A percentile compares a stretch with the other conserved stretches of the same genome.
These are phyloP conservation scores for Pichia nanzhaoensis DNA, from an alignment of 805 yeast genomes.

Conservation along the genomic window DNA sequence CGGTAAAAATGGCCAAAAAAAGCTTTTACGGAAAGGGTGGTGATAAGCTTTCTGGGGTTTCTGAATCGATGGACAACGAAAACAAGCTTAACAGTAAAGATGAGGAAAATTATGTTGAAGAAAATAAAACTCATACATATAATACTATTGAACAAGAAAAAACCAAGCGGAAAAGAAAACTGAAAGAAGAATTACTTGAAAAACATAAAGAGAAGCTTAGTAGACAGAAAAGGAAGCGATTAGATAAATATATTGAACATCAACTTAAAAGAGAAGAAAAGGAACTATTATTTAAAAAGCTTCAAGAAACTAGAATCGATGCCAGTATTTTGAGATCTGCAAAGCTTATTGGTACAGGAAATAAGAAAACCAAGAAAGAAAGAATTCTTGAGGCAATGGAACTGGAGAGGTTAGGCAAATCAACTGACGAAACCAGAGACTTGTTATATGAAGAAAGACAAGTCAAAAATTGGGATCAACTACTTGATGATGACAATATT, in stretches of 20 bases:
- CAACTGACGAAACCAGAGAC: slow-evolving; percentile 51
- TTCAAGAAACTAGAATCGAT: slow-evolving; percentile 63
- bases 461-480: slow-evolving; percentile 54
- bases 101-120: neutral
- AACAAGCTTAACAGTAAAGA: neutral
- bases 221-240: slow-evolving; percentile 62
- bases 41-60: neutral
- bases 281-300: slow-evolving; percentile 64
- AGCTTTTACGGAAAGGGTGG: slow-evolving; percentile 12
- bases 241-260: slow-evolving; percentile 89
- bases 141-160: slow-evolving; percentile 48
- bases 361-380: slow-evolving; percentile 53
- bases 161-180: slow-evolving; percentile 53
- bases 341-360: slow-evolving; percentile 70
- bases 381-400: slow-evolving; percentile 68
- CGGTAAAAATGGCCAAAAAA: slow-evolving; percentile 9
- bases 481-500: slow-evolving; percentile 25
- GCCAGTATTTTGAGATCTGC: slow-evolving; percentile 64
- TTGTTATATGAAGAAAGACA: slow-evolving; percentile 65
- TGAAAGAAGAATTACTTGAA: slow-evolving; percentile 49
- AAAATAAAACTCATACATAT: neutral
- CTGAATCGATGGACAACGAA: neutral
- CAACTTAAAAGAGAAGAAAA: slow-evolving; percentile 86
- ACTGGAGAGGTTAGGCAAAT: slow-evolving; percentile 66
- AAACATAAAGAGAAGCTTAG: slow-evolving; percentile 67